A percentile compares a stretch with the other conserved stretches of the same genome.
phyloP scores from a whole-genome alignment of 1,284 basidiomycete species.

The Sanghuangporus sanghuang region DNA sequence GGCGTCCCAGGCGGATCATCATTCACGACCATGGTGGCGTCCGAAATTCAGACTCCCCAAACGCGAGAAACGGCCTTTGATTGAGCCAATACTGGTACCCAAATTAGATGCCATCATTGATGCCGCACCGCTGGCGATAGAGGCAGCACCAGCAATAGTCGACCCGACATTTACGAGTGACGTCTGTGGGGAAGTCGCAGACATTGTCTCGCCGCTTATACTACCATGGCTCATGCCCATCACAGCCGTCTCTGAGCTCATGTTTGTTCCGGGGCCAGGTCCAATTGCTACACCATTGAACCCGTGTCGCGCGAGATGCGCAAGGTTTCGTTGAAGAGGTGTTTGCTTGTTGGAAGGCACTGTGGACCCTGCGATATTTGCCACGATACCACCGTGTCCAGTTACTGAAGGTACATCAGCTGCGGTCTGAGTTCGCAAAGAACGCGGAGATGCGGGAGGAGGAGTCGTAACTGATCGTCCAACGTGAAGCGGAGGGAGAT shows the following conservation, averaged over 20 bases:
- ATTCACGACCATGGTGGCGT: constrained; percentile 34
- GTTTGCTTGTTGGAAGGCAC: constrained; percentile 50
- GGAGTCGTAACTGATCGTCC: constrained; percentile 32
- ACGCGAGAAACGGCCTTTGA: constrained; percentile 57
- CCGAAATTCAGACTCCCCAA: constrained; percentile 70
- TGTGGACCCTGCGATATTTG: constrained; percentile 20
- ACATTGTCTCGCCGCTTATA: constrained; percentile 46
- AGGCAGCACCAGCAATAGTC: constrained; percentile 24
- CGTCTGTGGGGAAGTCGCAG: constrained; percentile 59
- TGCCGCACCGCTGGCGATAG: constrained; percentile 15
- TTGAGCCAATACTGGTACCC: constrained; percentile 34
- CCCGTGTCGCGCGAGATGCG: constrained; percentile 72
- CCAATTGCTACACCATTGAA: constrained; percentile 73
- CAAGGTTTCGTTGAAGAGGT: constrained; percentile 69
- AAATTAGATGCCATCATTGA: constrained; percentile 31
- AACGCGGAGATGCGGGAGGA: constrained; percentile 41
- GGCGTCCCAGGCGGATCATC: background rate
- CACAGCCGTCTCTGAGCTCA: background rate
- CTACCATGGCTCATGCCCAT: background rate
- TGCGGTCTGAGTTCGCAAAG: constrained; percentile 18
- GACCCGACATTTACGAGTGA: constrained; percentile 59
- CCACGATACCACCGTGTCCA: constrained; percentile 22
- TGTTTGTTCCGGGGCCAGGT: constrained; percentile 44
- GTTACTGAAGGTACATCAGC: constrained; percentile 21
- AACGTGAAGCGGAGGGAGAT: constrained; percentile 39